These are phyloP conservation scores for Ophiostoma tasmaniense DNA, from an alignment of 2,329 filamentous ascomycete species.

Conservation along the genomic window DNA sequence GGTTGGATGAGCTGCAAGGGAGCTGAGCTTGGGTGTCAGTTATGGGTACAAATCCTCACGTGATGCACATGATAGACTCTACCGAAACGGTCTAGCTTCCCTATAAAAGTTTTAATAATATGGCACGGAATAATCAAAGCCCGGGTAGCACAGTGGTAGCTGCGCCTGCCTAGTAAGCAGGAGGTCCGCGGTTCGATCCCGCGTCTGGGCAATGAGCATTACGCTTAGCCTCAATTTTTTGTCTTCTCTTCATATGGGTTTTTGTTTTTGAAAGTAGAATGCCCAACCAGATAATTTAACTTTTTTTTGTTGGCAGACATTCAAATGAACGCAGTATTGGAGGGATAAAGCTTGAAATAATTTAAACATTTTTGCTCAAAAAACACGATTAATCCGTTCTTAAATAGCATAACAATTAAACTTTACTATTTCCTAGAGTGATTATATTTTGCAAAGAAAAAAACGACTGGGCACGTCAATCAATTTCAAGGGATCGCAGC, in stretches of 20 bases:
- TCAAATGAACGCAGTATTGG: too few relatives aligned
- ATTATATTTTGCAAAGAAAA: too few relatives aligned
- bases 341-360: too few relatives aligned
- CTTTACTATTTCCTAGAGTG: too few relatives aligned
- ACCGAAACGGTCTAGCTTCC: background rate
- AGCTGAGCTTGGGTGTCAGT: background rate
- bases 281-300: too few relatives aligned
- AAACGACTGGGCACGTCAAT: too few relatives aligned
- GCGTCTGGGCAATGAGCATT: conserved; percentile 15
- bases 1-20: background rate
- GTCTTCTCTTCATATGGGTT: background rate
- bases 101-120: background rate
- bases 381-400: too few relatives aligned
- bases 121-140: background rate
- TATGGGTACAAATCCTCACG: background rate
- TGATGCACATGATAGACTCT: background rate
- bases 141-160: conserved; percentile 21
- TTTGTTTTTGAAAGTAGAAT: too few relatives aligned
- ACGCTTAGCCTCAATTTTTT: background rate
- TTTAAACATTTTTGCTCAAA: too few relatives aligned
- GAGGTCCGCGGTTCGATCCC: conserved; percentile 21
- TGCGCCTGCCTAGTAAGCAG: conserved; percentile 21
- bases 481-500: background rate
- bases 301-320: too few relatives aligned
- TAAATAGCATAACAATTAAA: too few relatives aligned